These are phyloP conservation scores for Licmophora abbreviata DNA, from an alignment of 108 stramenopile species.

Conservation along the genomic window DNA sequence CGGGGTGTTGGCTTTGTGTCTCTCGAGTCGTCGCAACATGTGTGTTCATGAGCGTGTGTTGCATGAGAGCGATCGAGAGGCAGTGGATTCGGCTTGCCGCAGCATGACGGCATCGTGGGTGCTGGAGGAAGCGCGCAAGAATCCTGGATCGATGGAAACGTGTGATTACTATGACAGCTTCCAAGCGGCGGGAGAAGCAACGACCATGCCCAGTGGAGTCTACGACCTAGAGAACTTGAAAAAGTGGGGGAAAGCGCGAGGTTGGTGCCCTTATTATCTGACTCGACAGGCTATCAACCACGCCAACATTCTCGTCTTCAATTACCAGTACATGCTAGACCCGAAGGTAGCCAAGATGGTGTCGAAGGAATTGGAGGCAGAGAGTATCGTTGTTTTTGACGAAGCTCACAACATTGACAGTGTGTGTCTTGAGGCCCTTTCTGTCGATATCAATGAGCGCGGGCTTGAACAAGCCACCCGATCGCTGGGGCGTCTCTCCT, in stretches of 20 bases:
- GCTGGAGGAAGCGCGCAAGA: conserved; percentile 56
- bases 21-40: conserved; percentile 97
- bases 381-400: conserved; percentile 97
- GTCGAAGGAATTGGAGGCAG: conserved; percentile 90
- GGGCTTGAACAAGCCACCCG: conserved; percentile 86
- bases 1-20: conserved; percentile 88
- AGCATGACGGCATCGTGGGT: conserved; percentile 98
- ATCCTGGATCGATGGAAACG: conserved; percentile 69
- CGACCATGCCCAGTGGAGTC: conserved; percentile 87
- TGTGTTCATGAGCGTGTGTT: conserved; percentile 96
- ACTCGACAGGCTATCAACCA: conserved; percentile 95
- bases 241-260: conserved; percentile 78
- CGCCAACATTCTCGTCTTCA: conserved; percentile 97
- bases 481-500: conserved; percentile 71
- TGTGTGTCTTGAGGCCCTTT: conserved; percentile 98
- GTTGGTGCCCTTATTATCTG: conserved; percentile 99
- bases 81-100: conserved; percentile 95
- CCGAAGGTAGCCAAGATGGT: conserved; percentile 95
- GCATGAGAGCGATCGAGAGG: conserved; percentile 92
- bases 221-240: conserved; percentile 93
- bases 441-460: conserved; percentile 89
- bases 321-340: conserved; percentile 99
- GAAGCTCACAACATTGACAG: conserved; percentile 99
- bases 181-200: conserved; percentile 78
- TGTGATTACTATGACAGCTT: conserved; percentile 93